phyloP scores from a whole-genome alignment of 352 stramenopile genomes.

The Phytophthora ramorum region DNA sequence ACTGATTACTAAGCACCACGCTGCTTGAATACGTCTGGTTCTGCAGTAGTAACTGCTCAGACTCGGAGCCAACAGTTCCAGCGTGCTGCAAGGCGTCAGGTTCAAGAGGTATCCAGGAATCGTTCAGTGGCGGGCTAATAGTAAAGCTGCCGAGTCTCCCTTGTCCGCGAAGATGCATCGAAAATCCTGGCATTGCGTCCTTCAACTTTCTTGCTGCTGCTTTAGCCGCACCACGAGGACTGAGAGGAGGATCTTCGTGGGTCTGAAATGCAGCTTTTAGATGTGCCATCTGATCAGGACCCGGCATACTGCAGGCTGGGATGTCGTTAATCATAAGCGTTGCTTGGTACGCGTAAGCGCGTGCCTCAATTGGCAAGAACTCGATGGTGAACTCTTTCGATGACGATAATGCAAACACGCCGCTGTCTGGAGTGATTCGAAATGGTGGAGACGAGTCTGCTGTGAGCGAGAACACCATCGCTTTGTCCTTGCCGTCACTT shows the following conservation, averaged over 20 bases:
- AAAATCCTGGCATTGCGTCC: constrained; percentile 28
- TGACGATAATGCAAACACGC: constrained; percentile 51
- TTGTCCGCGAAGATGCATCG: constrained; percentile 26
- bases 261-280: constrained; percentile 42
- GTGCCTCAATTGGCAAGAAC: constrained; percentile 45
- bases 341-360: constrained; percentile 36
- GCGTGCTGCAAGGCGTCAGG: constrained; percentile 9
- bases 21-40: constrained; percentile 21
- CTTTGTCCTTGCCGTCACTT: constrained; percentile 12
- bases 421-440: constrained; percentile 41
- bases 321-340: constrained; percentile 57
- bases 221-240: constrained; percentile 23
- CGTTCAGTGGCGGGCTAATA: constrained; percentile 17
- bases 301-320: constrained; percentile 61
- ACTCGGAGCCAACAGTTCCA: constrained; percentile 16
- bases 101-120: constrained; percentile 22
- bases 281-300: constrained; percentile 44
- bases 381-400: constrained; percentile 50
- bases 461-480: constrained; percentile 8
- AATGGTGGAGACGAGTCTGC: constrained; percentile 39
- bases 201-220: constrained; percentile 21
- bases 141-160: constrained; percentile 30
- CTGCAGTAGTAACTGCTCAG: constrained; percentile 14
- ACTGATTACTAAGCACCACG: constrained; percentile 42
- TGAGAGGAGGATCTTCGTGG: constrained; percentile 13